phyloP scores from a whole-genome alignment of 352 stramenopile genomes.

The Globisporangium ultimum region DNA sequence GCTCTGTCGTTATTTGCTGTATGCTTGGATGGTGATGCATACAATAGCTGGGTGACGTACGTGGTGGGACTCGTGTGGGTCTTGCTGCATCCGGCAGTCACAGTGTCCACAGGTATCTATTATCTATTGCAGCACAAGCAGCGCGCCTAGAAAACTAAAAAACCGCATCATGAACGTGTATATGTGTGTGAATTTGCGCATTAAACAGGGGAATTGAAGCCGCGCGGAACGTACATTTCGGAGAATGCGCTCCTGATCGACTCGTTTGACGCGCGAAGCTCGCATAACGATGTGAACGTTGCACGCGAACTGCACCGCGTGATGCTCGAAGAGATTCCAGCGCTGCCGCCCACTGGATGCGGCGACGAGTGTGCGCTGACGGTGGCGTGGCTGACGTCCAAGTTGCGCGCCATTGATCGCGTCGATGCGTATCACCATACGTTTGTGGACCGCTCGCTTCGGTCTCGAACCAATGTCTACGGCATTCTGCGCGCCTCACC shows the following conservation, averaged over 20 bases:
- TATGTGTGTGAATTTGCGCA: neutral
- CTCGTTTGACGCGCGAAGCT: constrained; percentile 50
- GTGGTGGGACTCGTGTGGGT: constrained; percentile 72
- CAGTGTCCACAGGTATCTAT: constrained; percentile 61
- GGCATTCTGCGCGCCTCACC: constrained; percentile 75
- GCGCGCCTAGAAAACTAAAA: neutral
- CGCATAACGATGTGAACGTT: constrained; percentile 27
- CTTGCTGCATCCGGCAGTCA: constrained; percentile 68
- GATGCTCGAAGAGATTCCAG: constrained; percentile 28
- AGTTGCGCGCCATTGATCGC: constrained; percentile 48
- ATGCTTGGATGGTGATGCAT: neutral
- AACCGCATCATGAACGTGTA: neutral
- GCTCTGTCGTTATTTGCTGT: neutral
- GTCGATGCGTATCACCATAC: constrained; percentile 57
- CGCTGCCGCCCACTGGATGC: constrained; percentile 32
- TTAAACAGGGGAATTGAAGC: constrained; percentile 65
- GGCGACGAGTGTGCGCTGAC: constrained; percentile 39
- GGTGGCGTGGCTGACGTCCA: constrained; percentile 55
- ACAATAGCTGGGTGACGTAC: constrained; percentile 61
- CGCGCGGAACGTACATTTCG: constrained; percentile 83
- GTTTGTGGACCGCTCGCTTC: constrained; percentile 25
- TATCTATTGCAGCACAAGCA: neutral
- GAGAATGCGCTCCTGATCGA: constrained; percentile 87
- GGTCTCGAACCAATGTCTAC: constrained; percentile 63
- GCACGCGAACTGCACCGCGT: constrained; percentile 28